phyloP scores from a whole-genome alignment of 2,329 filamentous ascomycete species.

The Penicillium sp. region DNA sequence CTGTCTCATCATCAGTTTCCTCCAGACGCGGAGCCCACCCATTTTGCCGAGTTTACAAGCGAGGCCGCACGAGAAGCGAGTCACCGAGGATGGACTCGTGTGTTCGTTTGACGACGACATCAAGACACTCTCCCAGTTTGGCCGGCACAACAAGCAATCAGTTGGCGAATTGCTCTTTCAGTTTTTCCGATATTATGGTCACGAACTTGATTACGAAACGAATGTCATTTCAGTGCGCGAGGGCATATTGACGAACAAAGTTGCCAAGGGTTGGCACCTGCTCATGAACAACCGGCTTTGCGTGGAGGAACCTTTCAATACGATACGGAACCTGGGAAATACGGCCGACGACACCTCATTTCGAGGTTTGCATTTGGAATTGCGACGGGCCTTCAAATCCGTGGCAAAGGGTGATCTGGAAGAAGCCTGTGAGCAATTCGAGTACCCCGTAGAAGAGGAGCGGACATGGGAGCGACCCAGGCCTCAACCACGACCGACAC shows the following conservation, averaged over 20 bases:
- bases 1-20: conserved; percentile 94
- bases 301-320: conserved; percentile 96
- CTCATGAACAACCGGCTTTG: conserved; percentile 81
- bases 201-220: conserved; percentile 88
- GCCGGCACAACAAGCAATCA: conserved; percentile 76
- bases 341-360: conserved; percentile 96
- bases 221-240: conserved; percentile 81
- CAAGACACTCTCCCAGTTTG: conserved; percentile 71
- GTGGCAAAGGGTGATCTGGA: conserved; percentile 77
- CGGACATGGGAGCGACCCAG: conserved; percentile 58
- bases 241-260: conserved; percentile 75
- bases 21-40: conserved; percentile 82
- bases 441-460: conserved; percentile 81
- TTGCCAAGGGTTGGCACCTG: conserved; percentile 85
- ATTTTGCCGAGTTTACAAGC: conserved; percentile 86
- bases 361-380: conserved; percentile 83
- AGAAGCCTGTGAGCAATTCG: conserved; percentile 83
- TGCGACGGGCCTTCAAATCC: conserved; percentile 83
- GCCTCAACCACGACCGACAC: conserved; percentile 57
- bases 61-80: conserved; percentile 62
- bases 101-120: conserved; percentile 88
- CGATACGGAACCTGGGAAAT: conserved; percentile 84
- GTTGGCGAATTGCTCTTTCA: conserved; percentile 86
- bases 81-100: conserved; percentile 64
- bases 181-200: conserved; percentile 93